phyloP scores from a whole-genome alignment of 768 basidiomycete genomes.

The Sporobolomyces phaffii region DNA sequence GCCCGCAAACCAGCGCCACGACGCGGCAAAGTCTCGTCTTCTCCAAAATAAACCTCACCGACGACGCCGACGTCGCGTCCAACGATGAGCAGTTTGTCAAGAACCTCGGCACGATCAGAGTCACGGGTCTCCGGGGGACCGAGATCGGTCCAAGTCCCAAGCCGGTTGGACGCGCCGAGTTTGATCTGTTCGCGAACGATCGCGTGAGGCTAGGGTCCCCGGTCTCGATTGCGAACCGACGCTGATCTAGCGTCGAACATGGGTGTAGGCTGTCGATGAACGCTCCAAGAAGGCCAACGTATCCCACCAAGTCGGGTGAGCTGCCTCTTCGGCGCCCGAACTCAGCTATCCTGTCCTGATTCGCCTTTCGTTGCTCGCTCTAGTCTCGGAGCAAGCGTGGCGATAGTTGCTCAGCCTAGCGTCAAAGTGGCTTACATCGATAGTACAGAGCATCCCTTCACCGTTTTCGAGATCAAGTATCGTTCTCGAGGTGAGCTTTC shows the following conservation, averaged over 20 bases:
- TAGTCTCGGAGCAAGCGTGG: not conserved
- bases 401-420: fast-evolving
- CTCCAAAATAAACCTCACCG: conserved; percentile 7
- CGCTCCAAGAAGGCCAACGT: conserved; percentile 19
- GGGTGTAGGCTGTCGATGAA: conserved; percentile 19
- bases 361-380: too few relatives aligned
- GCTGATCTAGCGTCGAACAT: not conserved
- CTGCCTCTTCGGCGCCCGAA: not conserved
- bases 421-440: not conserved
- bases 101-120: conserved; percentile 6
- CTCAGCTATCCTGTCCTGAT: too few relatives aligned
- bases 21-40: conserved; percentile 12
- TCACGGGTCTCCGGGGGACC: not conserved
- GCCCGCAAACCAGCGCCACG: not conserved
- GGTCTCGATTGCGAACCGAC: not conserved
- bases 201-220: too few relatives aligned
- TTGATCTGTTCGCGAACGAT: too few relatives aligned
- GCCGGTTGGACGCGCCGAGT: too few relatives aligned
- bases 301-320: conserved; percentile 1
- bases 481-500: not conserved
- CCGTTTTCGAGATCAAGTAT: conserved; percentile 28
- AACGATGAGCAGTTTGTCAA: conserved; percentile 8
- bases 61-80: not conserved
- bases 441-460: not conserved
- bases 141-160: not conserved